Evolutionary conservation across 805 yeast genomes (phyloP), one percentile per base, ranked within the genome.

Genomic region (Myxozyma neotropica): DNA sequence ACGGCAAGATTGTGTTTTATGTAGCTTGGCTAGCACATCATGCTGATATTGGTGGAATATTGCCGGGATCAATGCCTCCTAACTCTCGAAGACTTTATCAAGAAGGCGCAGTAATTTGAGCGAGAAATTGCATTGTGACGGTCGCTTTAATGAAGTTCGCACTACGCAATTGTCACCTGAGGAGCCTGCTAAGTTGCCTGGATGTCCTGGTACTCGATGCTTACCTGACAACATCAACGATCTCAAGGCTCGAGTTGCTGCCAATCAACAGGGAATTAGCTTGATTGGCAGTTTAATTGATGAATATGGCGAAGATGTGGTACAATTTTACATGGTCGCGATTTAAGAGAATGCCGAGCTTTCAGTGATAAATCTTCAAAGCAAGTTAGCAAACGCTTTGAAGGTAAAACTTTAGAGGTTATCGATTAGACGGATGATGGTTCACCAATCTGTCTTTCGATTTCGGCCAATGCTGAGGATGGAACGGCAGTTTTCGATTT

Each of bases 11-110:
- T 36, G 82, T 90, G 27, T 92, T 92, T 72, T 92, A 89, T 78
- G 91, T 89, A 13, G 98, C 97, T 0, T 86, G 96, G 0, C 80
- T 97, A 65, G 97, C 97, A 1, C 98, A 92, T 74, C 98, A 93
- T 74, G 92, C 97, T 4, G 98, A 92, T 73, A 92, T 93, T 69
- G 97, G 98, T 17, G 95, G 96, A 13, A 83, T 87, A 58, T 75
- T 89, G 36, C 96, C 97, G 0, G 97, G 97, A 0, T 87, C 96
- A 0, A 90, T 92, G 91, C 97, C 97, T 15, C 96, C 97, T 8
- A 85, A 87, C 70, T 89, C 97, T 1, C 89, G 85, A 68, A 84
- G 85, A 59, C 75, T 93, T 42, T 87, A 84, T 78, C 92, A 92
- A 70, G 97, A 92, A 74, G 98, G 97, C 47, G 97, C 96, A 1